Conservation (phyloP, 2,329 filamentous ascomycete genomes). For the Fusarium robinianum region DNA sequence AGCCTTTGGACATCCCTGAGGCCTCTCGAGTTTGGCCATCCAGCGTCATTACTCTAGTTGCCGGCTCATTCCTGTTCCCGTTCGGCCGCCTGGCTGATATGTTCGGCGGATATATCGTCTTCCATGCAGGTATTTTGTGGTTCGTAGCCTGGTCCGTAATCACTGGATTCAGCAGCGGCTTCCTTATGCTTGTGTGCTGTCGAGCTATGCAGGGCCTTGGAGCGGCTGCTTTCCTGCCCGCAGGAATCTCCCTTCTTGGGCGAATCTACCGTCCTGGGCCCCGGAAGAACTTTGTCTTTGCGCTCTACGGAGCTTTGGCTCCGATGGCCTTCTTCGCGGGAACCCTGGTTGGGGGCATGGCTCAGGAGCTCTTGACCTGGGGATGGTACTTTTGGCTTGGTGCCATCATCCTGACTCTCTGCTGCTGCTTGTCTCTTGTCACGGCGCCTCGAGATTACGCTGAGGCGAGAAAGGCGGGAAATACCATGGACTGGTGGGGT, state of each 20-base stretch:
- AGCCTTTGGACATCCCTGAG: conserved; percentile 65
- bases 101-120: conserved; percentile 62
- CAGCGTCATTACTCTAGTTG: conserved; percentile 61
- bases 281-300: conserved; percentile 67
- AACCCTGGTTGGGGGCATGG: conserved; percentile 67
- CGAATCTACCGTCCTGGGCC: conserved; percentile 69
- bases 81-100: conserved; percentile 62
- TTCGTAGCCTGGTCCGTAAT: conserved; percentile 67
- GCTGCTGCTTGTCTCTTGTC: conserved; percentile 52
- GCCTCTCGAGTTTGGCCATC: conserved; percentile 66
- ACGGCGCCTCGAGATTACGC: conserved; percentile 44
- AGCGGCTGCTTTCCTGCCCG: conserved; percentile 69
- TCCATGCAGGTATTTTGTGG: conserved; percentile 62
- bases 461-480: conserved; percentile 36
- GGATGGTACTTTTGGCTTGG: conserved; percentile 73
- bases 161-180: conserved; percentile 65
- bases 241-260: conserved; percentile 68
- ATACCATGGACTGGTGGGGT: conserved; percentile 66
- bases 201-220: conserved; percentile 72
- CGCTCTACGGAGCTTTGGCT: conserved; percentile 60
- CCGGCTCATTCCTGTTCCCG: conserved; percentile 62
- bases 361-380: conserved; percentile 63
- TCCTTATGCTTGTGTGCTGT: conserved; percentile 68
- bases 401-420: conserved; percentile 42
- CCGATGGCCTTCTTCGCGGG: conserved; percentile 63